Base-by-base conservation (phyloP, 768 basidiomycete genomes). In the Rhodotorula toruloides region DNA sequence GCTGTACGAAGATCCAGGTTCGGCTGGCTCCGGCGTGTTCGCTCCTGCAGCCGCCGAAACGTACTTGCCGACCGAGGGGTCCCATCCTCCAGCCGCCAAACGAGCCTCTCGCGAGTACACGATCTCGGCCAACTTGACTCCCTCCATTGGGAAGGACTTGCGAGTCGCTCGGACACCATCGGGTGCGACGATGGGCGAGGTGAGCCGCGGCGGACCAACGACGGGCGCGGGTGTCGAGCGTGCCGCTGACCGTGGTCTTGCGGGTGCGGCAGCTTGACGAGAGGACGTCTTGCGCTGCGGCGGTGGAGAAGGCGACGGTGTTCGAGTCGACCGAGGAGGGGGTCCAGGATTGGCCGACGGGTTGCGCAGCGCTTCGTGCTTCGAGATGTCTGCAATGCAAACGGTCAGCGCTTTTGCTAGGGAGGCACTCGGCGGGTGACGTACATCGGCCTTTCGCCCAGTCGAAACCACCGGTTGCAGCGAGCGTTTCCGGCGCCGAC, bases 401-500 rank as follows among this genome's bases (percentile, higher is more conserved):
- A 9, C 10, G 16, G 27, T 11, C 37, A n/a, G 12, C n/a, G n/a
- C n/a, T n/a, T n/a, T 13, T 31, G 36, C 11, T 4, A 21, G 14
- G 39, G 29, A 34, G 42, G n/a, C 14, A 12, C 6, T 12, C 17
- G 16, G 42, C 42, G 16, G 16, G 22, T n/a, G n/a, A 44, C 50
- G 40, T 27, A 60, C 59, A 67, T 17, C 56, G 49, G 1, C 65
- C 65, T 40, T 67, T 67, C 44, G 52, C 65, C 36, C 29, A 54
- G 16, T 67, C 65, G 56, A 40, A 67, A 1, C 65, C 65, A 53
- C 65, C 65, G 0, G 46, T 43, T 25, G 65, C 65, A 0, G 60
- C 56, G 12, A 67, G 56, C 47, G 65, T 62, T 43, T 67, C 65
- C 3, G 65, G 65, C 22, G 60, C 65, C 22, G 44, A 58, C 16